Base-by-base conservation (phyloP, 2,329 filamentous ascomycete genomes). In the Shiraia bambusicola region DNA sequence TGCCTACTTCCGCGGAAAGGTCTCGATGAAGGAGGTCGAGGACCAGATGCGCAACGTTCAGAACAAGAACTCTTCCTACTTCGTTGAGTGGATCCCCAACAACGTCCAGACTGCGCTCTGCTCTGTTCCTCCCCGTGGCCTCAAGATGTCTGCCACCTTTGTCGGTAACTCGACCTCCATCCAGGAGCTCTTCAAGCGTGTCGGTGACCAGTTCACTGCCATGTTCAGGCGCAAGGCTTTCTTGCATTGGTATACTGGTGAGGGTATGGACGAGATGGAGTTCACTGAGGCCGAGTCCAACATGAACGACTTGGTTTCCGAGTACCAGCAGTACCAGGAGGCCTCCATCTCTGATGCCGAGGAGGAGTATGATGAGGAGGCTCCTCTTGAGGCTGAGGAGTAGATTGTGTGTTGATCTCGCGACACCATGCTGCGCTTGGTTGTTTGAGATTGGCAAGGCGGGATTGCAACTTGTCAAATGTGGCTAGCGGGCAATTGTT, bases 241-340 rank as follows among this genome's bases (percentile, higher is more conserved):
- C 90, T 88, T 98, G 84, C 93, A 97, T 82, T 98, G 93, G 93
- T 98, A 98, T 80, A 98, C 93, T 84, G 91, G 91, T 71, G 93
- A 98, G 83, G 93, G 93, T 79, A 98, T 98, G 93, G 93, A 98
- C 78, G 93, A 98, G 86, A 97, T 98, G 93, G 93, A 98, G 81
- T 98, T 98, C 82, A 98, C 93, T 71, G 93, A 98, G 83, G 93
- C 93, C 65, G 93, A 98, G 86, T 95, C 88, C 78, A 98, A 98
- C 83, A 97, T 98, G 93, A 97, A 98, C 81, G 93, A 98, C 76
- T 80, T 98, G 71, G 92, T 98, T 67, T 95, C 90, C 50, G 93
- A 98, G 77, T 98, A 98, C 82, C 93, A 97, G 84, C 93, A 98
- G 77, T 98, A 98, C 85, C 93, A 98, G 84, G 93, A 98, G 75